phyloP scores from a whole-genome alignment of 257 asterid genomes.

The Solanum clarkiae region DNA sequence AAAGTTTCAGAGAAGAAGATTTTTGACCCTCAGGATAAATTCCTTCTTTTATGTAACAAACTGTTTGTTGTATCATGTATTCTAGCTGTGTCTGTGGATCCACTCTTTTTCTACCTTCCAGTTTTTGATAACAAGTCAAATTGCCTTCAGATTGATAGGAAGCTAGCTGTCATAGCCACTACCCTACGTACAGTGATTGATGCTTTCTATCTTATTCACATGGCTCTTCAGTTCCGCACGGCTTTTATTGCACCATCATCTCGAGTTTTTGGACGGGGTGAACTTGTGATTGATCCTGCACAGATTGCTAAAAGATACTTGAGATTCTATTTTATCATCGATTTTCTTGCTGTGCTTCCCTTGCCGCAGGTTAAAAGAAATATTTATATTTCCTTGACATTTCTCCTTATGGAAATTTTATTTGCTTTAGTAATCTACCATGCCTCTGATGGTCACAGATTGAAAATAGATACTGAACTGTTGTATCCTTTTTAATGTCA shows the following conservation, averaged over 20 bases:
- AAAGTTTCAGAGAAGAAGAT: constrained; percentile 83
- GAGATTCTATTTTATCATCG: constrained; percentile 73
- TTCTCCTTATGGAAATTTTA: not conserved
- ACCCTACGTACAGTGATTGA: constrained; percentile 83
- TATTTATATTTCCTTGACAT: not conserved
- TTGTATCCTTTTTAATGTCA: not conserved
- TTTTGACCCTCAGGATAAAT: constrained; percentile 94
- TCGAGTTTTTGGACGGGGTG: constrained; percentile 98
- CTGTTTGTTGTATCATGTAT: constrained; percentile 86
- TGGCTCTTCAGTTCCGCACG: constrained; percentile 94
- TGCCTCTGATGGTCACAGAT: not conserved
- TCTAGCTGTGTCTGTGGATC: constrained; percentile 89
- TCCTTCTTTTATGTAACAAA: constrained; percentile 84
- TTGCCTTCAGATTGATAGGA: constrained; percentile 84
- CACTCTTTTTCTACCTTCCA: constrained; percentile 91
- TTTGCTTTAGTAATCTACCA: not conserved
- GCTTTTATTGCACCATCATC: constrained; percentile 99
- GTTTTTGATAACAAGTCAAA: constrained; percentile 49
- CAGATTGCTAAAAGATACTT: constrained; percentile 91
- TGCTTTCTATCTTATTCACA: constrained; percentile 80
- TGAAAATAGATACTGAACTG: not conserved
- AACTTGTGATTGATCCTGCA: constrained; percentile 91
- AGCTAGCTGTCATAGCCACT: constrained; percentile 75
- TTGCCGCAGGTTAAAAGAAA: constrained; percentile 75
- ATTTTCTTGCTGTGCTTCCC: constrained; percentile 88